Percentiles rank a stretch among this genome's conserved stretches.
phyloP scores from a whole-genome alignment of 352 stramenopile genomes.

The Pythium vanterpoolii region DNA sequence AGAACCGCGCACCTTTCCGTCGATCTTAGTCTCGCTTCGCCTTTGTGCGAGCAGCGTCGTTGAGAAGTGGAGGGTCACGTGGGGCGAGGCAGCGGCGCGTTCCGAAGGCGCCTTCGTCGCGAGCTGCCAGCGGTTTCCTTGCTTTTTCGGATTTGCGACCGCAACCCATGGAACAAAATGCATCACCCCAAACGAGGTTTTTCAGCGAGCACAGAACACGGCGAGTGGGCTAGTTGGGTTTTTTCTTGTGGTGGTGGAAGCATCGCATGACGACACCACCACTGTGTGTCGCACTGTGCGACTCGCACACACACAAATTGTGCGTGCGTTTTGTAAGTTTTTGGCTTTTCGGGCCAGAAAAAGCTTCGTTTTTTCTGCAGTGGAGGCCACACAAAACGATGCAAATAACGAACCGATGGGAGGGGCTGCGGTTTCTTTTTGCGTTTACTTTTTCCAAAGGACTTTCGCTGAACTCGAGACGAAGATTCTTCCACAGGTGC shows the following conservation, averaged over 20 bases:
- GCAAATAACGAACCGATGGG: constrained; percentile 1
- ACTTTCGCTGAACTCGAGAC: constrained; percentile 23
- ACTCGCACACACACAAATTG: constrained; percentile 1
- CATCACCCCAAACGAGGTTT: constrained; percentile 9
- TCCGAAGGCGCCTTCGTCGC: constrained; percentile 24
- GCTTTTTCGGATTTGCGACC: constrained; percentile 37
- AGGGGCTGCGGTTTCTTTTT: not conserved
- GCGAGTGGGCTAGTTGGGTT: not conserved
- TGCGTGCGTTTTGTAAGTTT: not conserved
- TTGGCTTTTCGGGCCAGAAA: constrained; percentile 9
- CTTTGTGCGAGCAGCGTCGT: constrained; percentile 7
- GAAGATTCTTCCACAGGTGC: constrained; percentile 27
- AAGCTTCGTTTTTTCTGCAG: constrained; percentile 11
- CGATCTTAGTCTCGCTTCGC: constrained; percentile 31
- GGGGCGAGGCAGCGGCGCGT: constrained; percentile 1
- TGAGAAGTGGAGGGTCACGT: constrained; percentile 3
- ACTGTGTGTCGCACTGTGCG: not conserved
- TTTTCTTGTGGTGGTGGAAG: not conserved
- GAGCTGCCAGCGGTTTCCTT: constrained; percentile 29
- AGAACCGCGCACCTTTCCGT: constrained; percentile 29
- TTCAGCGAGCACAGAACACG: not conserved
- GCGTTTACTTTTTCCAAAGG: not conserved
- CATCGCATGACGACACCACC: not conserved
- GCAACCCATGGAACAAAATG: constrained; percentile 8
- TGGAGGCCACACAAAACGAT: not conserved